These are phyloP conservation scores for Entomortierella beljakovae DNA, from an alignment of 192 early-diverging fungal species.

Conservation along the genomic window DNA sequence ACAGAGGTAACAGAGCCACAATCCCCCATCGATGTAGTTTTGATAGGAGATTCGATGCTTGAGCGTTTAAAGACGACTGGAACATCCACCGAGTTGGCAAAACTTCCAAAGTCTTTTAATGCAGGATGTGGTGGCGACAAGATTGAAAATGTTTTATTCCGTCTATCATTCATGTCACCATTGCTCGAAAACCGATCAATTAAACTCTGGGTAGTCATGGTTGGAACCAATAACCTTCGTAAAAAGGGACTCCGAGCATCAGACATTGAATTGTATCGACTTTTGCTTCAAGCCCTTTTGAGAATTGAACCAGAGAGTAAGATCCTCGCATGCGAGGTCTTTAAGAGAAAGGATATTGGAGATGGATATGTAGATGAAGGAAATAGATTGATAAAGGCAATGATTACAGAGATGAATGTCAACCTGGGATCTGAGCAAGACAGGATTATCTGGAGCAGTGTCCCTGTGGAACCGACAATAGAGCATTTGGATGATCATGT, in stretches of 20 bases:
- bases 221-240: slow-evolving; percentile 22
- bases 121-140: slow-evolving; percentile 27
- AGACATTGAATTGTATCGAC: slow-evolving; percentile 5
- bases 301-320: not conserved
- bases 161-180: slow-evolving; percentile 13
- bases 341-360: slow-evolving; percentile 17
- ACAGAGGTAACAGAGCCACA: too few relatives aligned
- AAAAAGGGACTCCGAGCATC: slow-evolving; percentile 14
- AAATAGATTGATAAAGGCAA: not conserved
- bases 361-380: slow-evolving; percentile 14
- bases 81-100: not conserved
- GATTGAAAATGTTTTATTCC: slow-evolving; percentile 21
- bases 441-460: slow-evolving; percentile 12
- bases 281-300: slow-evolving; percentile 16
- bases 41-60: slow-evolving; percentile 22
- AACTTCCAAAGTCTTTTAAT: slow-evolving; percentile 9
- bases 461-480: slow-evolving; percentile 2
- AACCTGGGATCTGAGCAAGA: not conserved
- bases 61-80: slow-evolving; percentile 27
- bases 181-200: not conserved
- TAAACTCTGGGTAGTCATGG: slow-evolving; percentile 23
- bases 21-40: not conserved
- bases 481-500: slow-evolving; percentile 17
- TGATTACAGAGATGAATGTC: slow-evolving; percentile 16
- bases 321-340: slow-evolving; percentile 12